Evolutionary conservation across 257 asterid genomes (phyloP).

Genomic region (Galeopsis tetrahit): DNA sequence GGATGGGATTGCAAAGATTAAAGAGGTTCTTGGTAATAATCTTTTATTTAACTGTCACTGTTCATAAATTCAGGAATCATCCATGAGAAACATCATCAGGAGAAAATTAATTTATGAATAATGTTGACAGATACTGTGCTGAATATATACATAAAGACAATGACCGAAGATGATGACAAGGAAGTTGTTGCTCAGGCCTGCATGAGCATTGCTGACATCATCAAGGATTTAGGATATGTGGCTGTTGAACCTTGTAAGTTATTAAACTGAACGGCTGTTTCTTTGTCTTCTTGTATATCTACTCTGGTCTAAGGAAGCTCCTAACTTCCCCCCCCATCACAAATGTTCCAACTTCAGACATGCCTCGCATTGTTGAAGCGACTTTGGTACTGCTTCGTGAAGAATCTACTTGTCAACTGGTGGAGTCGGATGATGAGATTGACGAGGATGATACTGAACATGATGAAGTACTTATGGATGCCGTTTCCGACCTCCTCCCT

Average conservation of each 20-base stretch:
- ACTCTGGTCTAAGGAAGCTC: slow-evolving; percentile 30
- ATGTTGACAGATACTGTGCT: slow-evolving; percentile 66
- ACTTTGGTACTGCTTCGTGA: slow-evolving; percentile 77
- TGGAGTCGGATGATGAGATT: slow-evolving; percentile 77
- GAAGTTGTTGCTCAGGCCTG: slow-evolving; percentile 99
- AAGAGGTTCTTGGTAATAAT: slow-evolving; percentile 81
- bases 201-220: slow-evolving; percentile 78
- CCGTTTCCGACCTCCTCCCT: slow-evolving; percentile 97
- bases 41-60: slow-evolving; percentile 14
- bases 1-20: slow-evolving; percentile 80
- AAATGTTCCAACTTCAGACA: slow-evolving; percentile 46
- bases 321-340: not conserved
- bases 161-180: slow-evolving; percentile 93
- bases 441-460: slow-evolving; percentile 90
- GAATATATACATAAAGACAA: slow-evolving; percentile 82
- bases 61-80: slow-evolving; percentile 11
- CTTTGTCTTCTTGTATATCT: slow-evolving; percentile 25
- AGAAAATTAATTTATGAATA: slow-evolving; percentile 22
- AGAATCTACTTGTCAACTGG: slow-evolving; percentile 83
- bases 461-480: slow-evolving; percentile 99
- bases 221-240: slow-evolving; percentile 78
- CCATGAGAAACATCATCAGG: slow-evolving; percentile 7
- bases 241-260: slow-evolving; percentile 92
- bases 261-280: slow-evolving; percentile 29
- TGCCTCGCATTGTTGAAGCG: slow-evolving; percentile 74